Percentiles rank a stretch among this genome's conserved stretches.
Conservation (phyloP, 1,284 basidiomycete genomes). For the Rhodotorula mucilaginosa region DNA sequence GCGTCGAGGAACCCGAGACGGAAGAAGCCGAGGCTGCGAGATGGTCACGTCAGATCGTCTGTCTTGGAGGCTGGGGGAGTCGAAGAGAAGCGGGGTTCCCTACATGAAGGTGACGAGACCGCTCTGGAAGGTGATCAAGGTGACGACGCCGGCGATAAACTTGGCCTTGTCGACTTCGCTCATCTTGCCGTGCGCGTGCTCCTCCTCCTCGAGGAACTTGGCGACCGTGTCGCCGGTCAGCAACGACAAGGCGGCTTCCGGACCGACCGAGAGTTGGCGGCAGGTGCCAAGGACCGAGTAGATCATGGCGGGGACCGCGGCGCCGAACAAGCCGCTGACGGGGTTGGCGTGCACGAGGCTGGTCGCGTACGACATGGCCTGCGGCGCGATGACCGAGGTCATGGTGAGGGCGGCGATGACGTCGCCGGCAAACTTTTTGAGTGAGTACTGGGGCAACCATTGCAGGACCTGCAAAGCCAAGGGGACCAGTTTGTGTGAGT, state of each 20-base stretch:
- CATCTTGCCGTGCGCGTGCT: conserved; percentile 52
- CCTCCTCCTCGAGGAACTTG: conserved; percentile 63
- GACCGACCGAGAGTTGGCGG: conserved; percentile 63
- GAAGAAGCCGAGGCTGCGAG: conserved; percentile 66
- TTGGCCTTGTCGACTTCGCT: conserved; percentile 51
- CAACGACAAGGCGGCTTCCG: conserved; percentile 85
- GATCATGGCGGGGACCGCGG: conserved; percentile 29
- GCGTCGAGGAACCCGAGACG: conserved; percentile 92
- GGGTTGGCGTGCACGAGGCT: conserved; percentile 62
- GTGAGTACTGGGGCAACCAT: conserved; percentile 81
- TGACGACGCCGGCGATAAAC: conserved; percentile 60
- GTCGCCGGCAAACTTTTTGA: conserved; percentile 76
- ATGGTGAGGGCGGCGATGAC: conserved; percentile 75
- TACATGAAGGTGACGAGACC: conserved; percentile 77
- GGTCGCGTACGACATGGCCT: conserved; percentile 83
- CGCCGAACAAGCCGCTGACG: conserved; percentile 67
- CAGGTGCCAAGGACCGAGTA: conserved; percentile 81
- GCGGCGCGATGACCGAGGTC: conserved; percentile 84
- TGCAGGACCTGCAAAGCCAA: conserved; percentile 21
- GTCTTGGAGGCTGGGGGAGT: neutral
- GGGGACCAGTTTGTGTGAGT: neutral
- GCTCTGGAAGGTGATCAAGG: conserved; percentile 79
- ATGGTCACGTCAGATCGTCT: neutral
- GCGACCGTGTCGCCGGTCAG: conserved; percentile 81
- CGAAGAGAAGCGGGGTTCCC: neutral